phyloP scores from a whole-genome alignment of 129 eudicot species.

The Flaveria bidentis region DNA sequence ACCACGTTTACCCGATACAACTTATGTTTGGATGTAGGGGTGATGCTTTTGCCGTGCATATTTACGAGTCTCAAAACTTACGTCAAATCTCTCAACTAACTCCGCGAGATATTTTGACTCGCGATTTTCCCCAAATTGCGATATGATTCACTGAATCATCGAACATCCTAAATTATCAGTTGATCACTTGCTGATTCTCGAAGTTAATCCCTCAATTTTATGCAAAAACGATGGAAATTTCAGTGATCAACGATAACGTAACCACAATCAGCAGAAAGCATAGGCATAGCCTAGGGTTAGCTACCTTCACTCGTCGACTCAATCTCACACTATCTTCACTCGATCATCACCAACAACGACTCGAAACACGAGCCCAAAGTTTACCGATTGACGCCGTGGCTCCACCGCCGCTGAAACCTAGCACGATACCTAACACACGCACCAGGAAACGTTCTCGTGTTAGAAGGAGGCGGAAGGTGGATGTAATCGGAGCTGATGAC shows the following conservation, averaged over 20 bases:
- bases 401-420: constrained; percentile 42
- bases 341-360: constrained; percentile 25
- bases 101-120: constrained; percentile 12
- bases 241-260: constrained; percentile 30
- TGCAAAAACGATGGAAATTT: constrained; percentile 32
- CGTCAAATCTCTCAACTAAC: background rate
- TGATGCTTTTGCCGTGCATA: too few species aligned
- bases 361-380: constrained; percentile 20
- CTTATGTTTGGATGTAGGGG: too few species aligned
- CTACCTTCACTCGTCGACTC: constrained; percentile 28
- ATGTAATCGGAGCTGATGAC: constrained; percentile 17
- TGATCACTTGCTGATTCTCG: background rate
- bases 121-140: too few species aligned
- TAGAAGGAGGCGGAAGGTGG: constrained; percentile 20
- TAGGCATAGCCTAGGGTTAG: constrained; percentile 18
- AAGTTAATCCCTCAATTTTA: background rate
- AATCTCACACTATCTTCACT: constrained; percentile 20
- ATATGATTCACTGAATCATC: too few species aligned
- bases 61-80: too few species aligned
- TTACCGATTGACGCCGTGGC: constrained; percentile 44
- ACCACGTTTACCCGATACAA: too few species aligned
- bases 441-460: constrained; percentile 34
- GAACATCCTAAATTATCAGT: background rate
- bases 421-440: constrained; percentile 28
- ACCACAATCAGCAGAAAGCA: constrained; percentile 24